Evolutionary conservation across 495 filamentous ascomycete species (phyloP), one percentile per base, ranked within the genome.

Genomic region (Talaromyces wortmannii): DNA sequence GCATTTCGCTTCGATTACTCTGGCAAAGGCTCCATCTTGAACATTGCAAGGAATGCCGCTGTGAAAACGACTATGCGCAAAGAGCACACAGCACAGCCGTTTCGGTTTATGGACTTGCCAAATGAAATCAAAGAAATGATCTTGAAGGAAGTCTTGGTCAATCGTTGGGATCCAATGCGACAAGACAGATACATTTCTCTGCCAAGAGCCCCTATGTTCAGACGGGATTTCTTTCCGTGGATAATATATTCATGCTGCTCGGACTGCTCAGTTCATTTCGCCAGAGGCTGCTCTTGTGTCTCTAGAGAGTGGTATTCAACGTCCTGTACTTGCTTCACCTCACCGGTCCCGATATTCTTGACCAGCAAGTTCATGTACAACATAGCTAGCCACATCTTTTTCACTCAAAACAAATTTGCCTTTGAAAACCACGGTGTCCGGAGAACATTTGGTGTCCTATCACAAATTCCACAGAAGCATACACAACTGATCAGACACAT

Each of bases 61-160:
- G 59, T 49, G 56, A 58, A 58, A 17, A 33, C 64, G 50, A 64
- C 60, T 7, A 47, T 32, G 12, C n/a, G 7, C 5, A n/a, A 45
- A 13, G 11, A 45, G 11, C 12, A n/a, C 7, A 15, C 7, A 11
- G 53, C 12, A 36, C 31, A 48, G 44, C 46, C 54, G 0, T 69
- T 67, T 51, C 62, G 59, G 0, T 69, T 60, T 47, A 45, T 55
- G 33, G 47, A 56, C 13, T 59, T 69, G n/a, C 66, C 66, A 7
- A 61, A 59, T 32, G 66, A 69, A 48, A 52, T 69, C 13, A 64
- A 69, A 49, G 50, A 60, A 18, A 52, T 65, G 52, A 47, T 69
- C 42, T 58, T 67, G 6, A 59, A 66, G 30, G 31, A 61, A 31
- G 36, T 62, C 12, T 45, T 69, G 23, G 50, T 56, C 30, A 48